Evolutionary conservation across 2,329 filamentous ascomycete genomes (phyloP).

Genomic region (Stromatinia cepivora): DNA sequence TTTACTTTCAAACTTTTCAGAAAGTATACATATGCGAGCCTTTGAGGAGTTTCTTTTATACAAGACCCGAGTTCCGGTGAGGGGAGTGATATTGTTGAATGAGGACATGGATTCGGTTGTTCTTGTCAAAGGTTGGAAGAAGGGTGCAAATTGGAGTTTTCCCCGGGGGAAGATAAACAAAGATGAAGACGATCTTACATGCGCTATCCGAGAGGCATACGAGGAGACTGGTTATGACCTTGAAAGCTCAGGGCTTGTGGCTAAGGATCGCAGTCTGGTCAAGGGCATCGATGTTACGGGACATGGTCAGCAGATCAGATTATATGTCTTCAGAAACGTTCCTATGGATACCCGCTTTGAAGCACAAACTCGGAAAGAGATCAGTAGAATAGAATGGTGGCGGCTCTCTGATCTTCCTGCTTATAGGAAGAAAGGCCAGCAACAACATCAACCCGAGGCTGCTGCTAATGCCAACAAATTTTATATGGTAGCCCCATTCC

Average conservation of each 20-base stretch:
- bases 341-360: constrained; percentile 86
- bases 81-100: constrained; percentile 91
- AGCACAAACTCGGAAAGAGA: constrained; percentile 91
- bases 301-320: constrained; percentile 86
- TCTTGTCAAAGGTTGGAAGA: constrained; percentile 97
- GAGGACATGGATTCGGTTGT: constrained; percentile 91
- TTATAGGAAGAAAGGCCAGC: constrained; percentile 62
- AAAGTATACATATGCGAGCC: constrained; percentile 74
- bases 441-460: constrained; percentile 57
- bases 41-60: constrained; percentile 93
- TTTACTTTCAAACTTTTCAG: constrained; percentile 76
- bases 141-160: constrained; percentile 93
- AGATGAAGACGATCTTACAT: constrained; percentile 90
- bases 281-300: constrained; percentile 88
- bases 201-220: constrained; percentile 89
- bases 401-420: constrained; percentile 84
- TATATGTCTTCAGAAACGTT: constrained; percentile 89
- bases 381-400: constrained; percentile 96
- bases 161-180: constrained; percentile 98
- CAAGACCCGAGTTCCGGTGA: constrained; percentile 90
- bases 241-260: constrained; percentile 71
- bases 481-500: constrained; percentile 96
- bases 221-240: constrained; percentile 95
- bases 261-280: constrained; percentile 62
- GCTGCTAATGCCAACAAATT: constrained; percentile 74